Conservation (phyloP, 208 protist genomes). For the Leptomonas seymouri region DNA sequence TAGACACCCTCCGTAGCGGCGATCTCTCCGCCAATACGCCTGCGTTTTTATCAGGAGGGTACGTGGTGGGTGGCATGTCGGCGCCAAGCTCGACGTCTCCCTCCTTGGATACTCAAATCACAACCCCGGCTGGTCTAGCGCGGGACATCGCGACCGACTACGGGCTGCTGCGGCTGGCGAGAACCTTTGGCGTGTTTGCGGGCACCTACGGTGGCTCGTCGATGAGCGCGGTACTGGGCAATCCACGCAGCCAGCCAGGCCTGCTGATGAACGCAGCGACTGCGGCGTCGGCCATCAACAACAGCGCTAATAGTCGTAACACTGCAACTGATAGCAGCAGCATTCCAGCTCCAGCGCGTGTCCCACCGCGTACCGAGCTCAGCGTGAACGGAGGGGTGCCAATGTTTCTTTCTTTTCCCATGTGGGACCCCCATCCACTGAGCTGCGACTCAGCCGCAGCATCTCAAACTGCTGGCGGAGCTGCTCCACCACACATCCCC, state of each 20-base stretch:
- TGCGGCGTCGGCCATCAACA: background rate
- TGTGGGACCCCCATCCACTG: conserved; percentile 24
- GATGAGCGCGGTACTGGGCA: background rate
- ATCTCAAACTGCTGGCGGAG: background rate
- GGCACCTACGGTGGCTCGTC: conserved; percentile 5
- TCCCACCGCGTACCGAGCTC: conserved; percentile 22
- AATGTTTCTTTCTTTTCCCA: conserved; percentile 35
- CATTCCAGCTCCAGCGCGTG: background rate
- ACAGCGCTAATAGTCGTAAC: background rate
- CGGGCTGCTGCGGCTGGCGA: conserved; percentile 25
- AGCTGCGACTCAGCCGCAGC: too few relatives aligned
- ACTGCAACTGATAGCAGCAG: background rate
- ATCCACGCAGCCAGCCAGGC: background rate
- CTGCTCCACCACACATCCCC: background rate
- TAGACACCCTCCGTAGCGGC: conserved; percentile 17
- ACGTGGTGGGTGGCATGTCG: background rate
- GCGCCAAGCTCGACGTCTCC: background rate
- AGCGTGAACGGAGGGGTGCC: background rate
- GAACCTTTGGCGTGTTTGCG: conserved; percentile 25
- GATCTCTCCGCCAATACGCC: conserved; percentile 5
- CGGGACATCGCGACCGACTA: conserved; percentile 25
- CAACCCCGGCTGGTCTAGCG: conserved; percentile 9
- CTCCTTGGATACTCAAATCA: background rate
- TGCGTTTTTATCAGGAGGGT: background rate
- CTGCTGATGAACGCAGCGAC: background rate